Conservation (phyloP, 1,284 basidiomycete species). For the Veloboletus limbatus region DNA sequence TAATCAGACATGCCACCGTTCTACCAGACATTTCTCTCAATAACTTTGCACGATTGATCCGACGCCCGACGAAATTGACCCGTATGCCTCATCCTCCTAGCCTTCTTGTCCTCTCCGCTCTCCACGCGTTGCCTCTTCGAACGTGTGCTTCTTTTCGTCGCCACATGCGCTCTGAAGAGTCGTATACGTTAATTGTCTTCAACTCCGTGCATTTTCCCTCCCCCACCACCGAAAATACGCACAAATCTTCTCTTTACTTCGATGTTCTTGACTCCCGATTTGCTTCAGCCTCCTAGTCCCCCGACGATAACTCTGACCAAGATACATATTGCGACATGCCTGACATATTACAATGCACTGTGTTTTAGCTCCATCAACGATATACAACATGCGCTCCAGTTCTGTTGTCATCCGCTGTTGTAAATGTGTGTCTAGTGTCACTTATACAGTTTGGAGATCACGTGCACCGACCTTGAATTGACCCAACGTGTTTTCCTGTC, state of each 20-base stretch:
- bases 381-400: slow-evolving; percentile 30
- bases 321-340: slow-evolving; percentile 29
- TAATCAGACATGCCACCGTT: slow-evolving; percentile 24
- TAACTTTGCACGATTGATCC: slow-evolving; percentile 16
- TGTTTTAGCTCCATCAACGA: slow-evolving; percentile 32
- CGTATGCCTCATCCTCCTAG: slow-evolving; percentile 26
- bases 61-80: slow-evolving; percentile 14
- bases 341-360: slow-evolving; percentile 37
- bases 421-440: slow-evolving; percentile 4
- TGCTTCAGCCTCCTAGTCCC: slow-evolving; percentile 18
- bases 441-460: slow-evolving; percentile 17
- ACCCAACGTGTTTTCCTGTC: too few species aligned
- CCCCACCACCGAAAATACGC: slow-evolving; percentile 26
- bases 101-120: slow-evolving; percentile 31
- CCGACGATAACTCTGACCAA: slow-evolving; percentile 27
- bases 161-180: slow-evolving; percentile 15
- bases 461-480: slow-evolving; percentile 15
- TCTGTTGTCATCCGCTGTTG: slow-evolving; percentile 9
- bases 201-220: slow-evolving; percentile 25
- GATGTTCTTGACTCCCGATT: slow-evolving; percentile 33
- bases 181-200: slow-evolving; percentile 27
- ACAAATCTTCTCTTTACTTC: slow-evolving; percentile 20
- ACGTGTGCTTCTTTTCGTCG: slow-evolving; percentile 14
- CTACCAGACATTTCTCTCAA: slow-evolving; percentile 1
- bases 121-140: slow-evolving; percentile 11